Percentiles rank a stretch among this genome's conserved stretches.
Conservation (phyloP, 441 rosid genomes). For the Breynia disticha region DNA sequence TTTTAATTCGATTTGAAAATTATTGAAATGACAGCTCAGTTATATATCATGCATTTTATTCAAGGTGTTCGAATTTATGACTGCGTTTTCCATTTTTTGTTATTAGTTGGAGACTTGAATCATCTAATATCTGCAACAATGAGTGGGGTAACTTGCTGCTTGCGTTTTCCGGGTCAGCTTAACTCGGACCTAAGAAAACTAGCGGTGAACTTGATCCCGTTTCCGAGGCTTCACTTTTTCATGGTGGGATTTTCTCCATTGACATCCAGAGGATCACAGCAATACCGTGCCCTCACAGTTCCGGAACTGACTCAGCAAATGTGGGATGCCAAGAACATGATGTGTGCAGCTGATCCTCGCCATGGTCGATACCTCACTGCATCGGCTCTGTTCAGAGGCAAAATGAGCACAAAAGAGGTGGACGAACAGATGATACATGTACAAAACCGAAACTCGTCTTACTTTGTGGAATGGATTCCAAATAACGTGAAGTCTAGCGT, state of each 20-base stretch:
- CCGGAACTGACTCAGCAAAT: constrained; percentile 54
- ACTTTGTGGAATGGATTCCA: constrained; percentile 49
- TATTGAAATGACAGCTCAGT: no score
- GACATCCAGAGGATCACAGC: constrained; percentile 48
- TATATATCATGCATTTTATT: no score
- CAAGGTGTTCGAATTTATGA: no score
- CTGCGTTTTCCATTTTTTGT: no score
- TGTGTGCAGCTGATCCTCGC: constrained; percentile 57
- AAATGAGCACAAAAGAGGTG: constrained; percentile 47
- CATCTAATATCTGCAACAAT: constrained; percentile 49
- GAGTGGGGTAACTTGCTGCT: constrained; percentile 58
- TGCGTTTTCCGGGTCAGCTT: constrained; percentile 51
- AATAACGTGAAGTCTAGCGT: constrained; percentile 46
- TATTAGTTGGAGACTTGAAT: constrained; percentile 47
- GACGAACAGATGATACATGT: constrained; percentile 51
- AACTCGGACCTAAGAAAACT: constrained; percentile 50
- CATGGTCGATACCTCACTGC: constrained; percentile 52
- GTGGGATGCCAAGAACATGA: constrained; percentile 59
- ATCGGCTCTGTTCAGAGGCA: constrained; percentile 46
- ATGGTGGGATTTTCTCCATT: constrained; percentile 54
- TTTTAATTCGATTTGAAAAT: background rate
- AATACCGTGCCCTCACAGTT: constrained; percentile 45
- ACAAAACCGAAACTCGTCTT: constrained; percentile 48
- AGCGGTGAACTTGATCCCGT: constrained; percentile 50
- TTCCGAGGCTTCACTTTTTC: constrained; percentile 51